Conservation (phyloP, 306 rosid species). For the Vachellia collinsii region DNA sequence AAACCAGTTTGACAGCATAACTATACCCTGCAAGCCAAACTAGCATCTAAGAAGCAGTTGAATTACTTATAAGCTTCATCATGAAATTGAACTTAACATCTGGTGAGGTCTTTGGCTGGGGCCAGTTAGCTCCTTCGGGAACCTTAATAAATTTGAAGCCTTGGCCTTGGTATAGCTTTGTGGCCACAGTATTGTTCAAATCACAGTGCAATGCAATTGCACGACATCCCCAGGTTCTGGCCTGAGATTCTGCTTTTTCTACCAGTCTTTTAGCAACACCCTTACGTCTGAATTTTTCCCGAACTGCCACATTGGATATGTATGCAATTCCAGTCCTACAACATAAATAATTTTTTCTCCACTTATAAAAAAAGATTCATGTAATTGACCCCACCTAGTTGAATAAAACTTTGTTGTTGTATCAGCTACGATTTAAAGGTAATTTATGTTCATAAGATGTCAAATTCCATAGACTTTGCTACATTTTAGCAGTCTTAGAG, state of each 20-base stretch:
- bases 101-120: slow-evolving; percentile 90
- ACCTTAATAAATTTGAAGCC: slow-evolving; percentile 82
- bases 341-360: slow-evolving; percentile 1
- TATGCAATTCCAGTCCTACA: slow-evolving; percentile 95
- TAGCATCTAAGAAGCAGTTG: slow-evolving; percentile 46
- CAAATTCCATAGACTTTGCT: background rate
- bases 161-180: slow-evolving; percentile 76
- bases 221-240: slow-evolving; percentile 91
- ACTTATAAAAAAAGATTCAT: slow-evolving; percentile 6
- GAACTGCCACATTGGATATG: slow-evolving; percentile 92
- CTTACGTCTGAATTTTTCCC: slow-evolving; percentile 76
- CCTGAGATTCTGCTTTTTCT: slow-evolving; percentile 86
- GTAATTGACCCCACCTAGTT: too few relatives aligned
- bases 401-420: too few relatives aligned
- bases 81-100: slow-evolving; percentile 77
- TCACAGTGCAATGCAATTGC: slow-evolving; percentile 92
- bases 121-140: slow-evolving; percentile 97
- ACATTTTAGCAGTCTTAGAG: background rate
- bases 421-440: too few relatives aligned
- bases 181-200: slow-evolving; percentile 72
- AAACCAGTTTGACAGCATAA: slow-evolving; percentile 23
- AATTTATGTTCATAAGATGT: background rate
- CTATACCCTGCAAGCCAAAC: background rate
- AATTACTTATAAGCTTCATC: slow-evolving; percentile 88
- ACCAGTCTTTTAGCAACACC: slow-evolving; percentile 86